Evolutionary conservation across 139 green algal species (phyloP), one percentile per base, ranked within the genome.

Genomic region (Desmodesmus armatus): DNA sequence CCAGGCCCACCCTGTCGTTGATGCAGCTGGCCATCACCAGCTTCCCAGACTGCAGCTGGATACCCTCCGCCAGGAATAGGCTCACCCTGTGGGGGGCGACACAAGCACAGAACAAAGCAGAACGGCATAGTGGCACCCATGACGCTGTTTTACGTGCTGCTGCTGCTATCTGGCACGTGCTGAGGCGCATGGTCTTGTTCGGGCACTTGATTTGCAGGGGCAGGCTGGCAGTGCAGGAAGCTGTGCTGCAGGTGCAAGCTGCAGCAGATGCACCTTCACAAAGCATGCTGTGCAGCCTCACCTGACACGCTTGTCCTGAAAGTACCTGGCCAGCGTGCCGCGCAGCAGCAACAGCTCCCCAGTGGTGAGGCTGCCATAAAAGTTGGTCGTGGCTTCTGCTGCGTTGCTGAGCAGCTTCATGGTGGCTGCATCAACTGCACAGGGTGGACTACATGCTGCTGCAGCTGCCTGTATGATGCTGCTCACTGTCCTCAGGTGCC

Each of bases 241-340:
- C n/a, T n/a, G n/a, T n/a, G n/a, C n/a, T n/a, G n/a, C n/a, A n/a
- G n/a, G n/a, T n/a, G n/a, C n/a, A n/a, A n/a, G n/a, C n/a, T n/a
- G n/a, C n/a, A n/a, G n/a, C n/a, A n/a, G n/a, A n/a, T n/a, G n/a
- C n/a, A n/a, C n/a, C n/a, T n/a, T n/a, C n/a, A n/a, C n/a, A n/a
- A n/a, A n/a, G n/a, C n/a, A n/a, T n/a, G n/a, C n/a, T n/a, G n/a
- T n/a, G n/a, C n/a, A n/a, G n/a, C n/a, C n/a, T n/a, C n/a, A n/a
- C n/a, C n/a, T 95, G 55, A 96, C 85, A 0, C 91, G 80, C 72
- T 90, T 92, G 80, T 89, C 85, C 71, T 92, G 87, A 69, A 96
- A 91, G 86, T 93, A 94, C 71, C 72, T 82, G 60, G 87, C 77
- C 84, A 93, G 89, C 5, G 87, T 90, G 62, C 92, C 86, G 0